These are phyloP conservation scores for Alternaria brassicae DNA, from an alignment of 2,329 filamentous ascomycete species.

Conservation along the genomic window DNA sequence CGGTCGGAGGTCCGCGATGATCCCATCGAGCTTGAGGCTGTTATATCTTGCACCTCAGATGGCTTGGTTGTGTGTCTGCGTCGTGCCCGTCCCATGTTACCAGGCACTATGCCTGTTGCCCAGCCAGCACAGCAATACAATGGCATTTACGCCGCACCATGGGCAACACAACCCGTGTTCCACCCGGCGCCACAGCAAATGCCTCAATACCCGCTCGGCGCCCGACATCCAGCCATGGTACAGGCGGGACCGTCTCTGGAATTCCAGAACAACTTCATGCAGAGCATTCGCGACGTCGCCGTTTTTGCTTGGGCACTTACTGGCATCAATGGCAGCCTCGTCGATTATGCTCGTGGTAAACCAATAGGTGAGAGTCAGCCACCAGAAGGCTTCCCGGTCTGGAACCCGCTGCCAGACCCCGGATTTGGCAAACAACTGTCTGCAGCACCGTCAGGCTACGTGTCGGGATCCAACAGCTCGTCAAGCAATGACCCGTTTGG, in stretches of 20 bases:
- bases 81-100: slow-evolving; percentile 74
- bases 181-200: slow-evolving; percentile 50
- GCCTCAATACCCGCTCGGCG: slow-evolving; percentile 46
- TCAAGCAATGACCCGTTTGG: slow-evolving; percentile 45
- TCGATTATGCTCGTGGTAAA: slow-evolving; percentile 67
- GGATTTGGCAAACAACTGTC: slow-evolving; percentile 29
- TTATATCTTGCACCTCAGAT: slow-evolving; percentile 91
- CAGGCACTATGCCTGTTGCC: slow-evolving; percentile 44
- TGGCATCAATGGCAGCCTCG: slow-evolving; percentile 79
- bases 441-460: slow-evolving; percentile 45
- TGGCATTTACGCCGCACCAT: slow-evolving; percentile 80
- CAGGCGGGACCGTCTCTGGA: slow-evolving; percentile 56
- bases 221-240: slow-evolving; percentile 51
- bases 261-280: slow-evolving; percentile 69
- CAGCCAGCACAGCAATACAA: slow-evolving; percentile 37
- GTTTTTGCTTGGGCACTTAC: slow-evolving; percentile 87
- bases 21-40: slow-evolving; percentile 79
- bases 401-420: slow-evolving; percentile 52
- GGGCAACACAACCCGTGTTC: slow-evolving; percentile 72
- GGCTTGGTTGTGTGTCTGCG: slow-evolving; percentile 83
- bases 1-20: slow-evolving; percentile 38
- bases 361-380: slow-evolving; percentile 71
- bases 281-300: slow-evolving; percentile 80
- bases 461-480: slow-evolving; percentile 41
- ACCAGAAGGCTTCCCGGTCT: slow-evolving; percentile 65